These are phyloP conservation scores for Phylloporus sp. DNA, from an alignment of 1,284 basidiomycete species.

Conservation along the genomic window DNA sequence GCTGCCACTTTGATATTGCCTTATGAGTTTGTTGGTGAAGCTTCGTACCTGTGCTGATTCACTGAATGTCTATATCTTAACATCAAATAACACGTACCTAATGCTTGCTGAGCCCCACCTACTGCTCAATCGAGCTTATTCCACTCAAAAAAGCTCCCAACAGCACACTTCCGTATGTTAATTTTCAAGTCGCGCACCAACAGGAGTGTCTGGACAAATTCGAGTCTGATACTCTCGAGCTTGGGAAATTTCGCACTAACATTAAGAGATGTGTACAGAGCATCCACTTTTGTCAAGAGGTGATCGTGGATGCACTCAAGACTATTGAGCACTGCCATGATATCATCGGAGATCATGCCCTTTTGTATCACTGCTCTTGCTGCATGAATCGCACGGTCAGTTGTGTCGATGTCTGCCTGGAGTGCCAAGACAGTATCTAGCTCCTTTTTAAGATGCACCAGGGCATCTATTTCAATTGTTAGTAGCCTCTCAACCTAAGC, in stretches of 20 bases:
- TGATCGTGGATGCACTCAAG: too few species aligned
- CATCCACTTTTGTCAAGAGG: slow-evolving; percentile 25
- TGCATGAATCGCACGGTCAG: slow-evolving; percentile 21
- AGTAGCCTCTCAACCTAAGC: too few species aligned
- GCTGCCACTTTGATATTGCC: not conserved
- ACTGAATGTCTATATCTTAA: not conserved
- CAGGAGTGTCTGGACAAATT: too few species aligned
- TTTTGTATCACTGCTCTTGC: not conserved
- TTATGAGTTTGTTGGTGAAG: not conserved
- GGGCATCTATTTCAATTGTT: slow-evolving; percentile 36
- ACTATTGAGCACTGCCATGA: too few species aligned
- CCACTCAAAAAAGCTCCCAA: slow-evolving; percentile 46
- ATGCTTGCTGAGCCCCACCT: slow-evolving; percentile 31
- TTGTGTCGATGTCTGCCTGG: slow-evolving; percentile 38
- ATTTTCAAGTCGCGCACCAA: slow-evolving; percentile 37
- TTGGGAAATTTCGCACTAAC: too few species aligned
- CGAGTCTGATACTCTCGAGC: too few species aligned
- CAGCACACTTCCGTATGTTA: slow-evolving; percentile 40
- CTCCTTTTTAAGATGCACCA: slow-evolving; percentile 38
- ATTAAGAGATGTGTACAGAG: slow-evolving; percentile 38
- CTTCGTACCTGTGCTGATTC: not conserved
- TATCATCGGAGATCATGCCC: too few species aligned
- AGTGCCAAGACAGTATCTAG: slow-evolving; percentile 41
- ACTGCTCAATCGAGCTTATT: slow-evolving; percentile 40
- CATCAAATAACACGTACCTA: slow-evolving; percentile 28